These are phyloP conservation scores for Hypomontagnella monticulosa DNA, from an alignment of 495 filamentous ascomycete genomes.

Conservation along the genomic window DNA sequence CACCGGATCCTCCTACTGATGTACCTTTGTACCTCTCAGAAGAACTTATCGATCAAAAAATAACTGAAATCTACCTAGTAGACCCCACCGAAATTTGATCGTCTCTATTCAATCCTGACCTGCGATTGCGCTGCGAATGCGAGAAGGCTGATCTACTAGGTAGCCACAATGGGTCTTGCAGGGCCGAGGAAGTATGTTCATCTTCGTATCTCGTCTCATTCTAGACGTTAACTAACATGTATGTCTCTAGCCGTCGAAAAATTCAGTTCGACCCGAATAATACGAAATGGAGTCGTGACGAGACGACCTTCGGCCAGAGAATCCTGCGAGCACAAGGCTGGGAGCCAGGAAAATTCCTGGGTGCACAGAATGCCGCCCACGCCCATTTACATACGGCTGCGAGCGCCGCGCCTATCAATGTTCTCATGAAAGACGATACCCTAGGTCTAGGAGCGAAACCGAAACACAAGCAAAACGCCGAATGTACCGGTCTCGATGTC, in stretches of 20 bases:
- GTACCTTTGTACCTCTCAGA: constrained; percentile 8
- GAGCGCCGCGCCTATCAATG: constrained; percentile 79
- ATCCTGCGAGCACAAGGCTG: constrained; percentile 89
- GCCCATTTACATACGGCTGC: constrained; percentile 77
- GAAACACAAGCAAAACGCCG: constrained; percentile 67
- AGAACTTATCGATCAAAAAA: constrained; percentile 24
- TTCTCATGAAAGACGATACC: constrained; percentile 86
- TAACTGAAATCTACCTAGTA: constrained; percentile 20
- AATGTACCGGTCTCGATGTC: constrained; percentile 81
- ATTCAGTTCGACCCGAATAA: constrained; percentile 93
- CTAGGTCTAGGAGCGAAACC: constrained; percentile 83
- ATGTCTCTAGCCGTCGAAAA: constrained; percentile 72
- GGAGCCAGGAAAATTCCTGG: constrained; percentile 83
- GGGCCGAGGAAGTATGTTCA: constrained; percentile 72
- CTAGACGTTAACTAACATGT: constrained; percentile 26
- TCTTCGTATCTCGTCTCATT: background rate
- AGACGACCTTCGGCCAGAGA: constrained; percentile 82
- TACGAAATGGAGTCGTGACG: constrained; percentile 86
- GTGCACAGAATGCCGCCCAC: constrained; percentile 76
- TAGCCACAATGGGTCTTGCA: constrained; percentile 75
- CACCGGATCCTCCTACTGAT: background rate
- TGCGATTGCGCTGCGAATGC: constrained; percentile 2
- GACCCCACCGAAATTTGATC: constrained; percentile 17
- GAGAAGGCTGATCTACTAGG: constrained; percentile 6
- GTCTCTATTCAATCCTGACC: constrained; percentile 7